Base-by-base conservation (phyloP, 768 basidiomycete species). In the Hygrophoropsis aurantiaca region DNA sequence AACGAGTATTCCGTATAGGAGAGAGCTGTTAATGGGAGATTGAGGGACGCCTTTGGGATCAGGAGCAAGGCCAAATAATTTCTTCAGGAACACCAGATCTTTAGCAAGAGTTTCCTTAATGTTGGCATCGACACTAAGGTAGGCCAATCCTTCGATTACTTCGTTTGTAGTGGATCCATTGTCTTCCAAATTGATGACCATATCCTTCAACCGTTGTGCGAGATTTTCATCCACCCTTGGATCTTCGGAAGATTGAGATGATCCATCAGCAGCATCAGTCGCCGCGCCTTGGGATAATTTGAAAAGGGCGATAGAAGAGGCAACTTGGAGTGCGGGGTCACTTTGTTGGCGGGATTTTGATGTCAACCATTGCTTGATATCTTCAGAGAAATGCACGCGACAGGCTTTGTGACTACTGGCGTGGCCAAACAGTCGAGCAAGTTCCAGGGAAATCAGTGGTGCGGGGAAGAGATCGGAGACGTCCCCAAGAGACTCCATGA, bases 111-210 rank as follows among this genome's bases (percentile, higher is more conserved):
- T 59, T 49, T 87, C 82, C 59, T 90, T 87, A 48, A 87, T 73
- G 2, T 62, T 50, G 1, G 87, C 73, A 53, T 82, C 76, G 40
- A 77, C 69, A 48, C 82, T 89, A 47, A 92, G 78, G 65, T 94
- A 87, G n/a, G 87, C 89, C 41, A 97, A 70, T 0, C 86, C 91
- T 68, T 97, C 94, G 11, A 94, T 73, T 4, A 83, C 84, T 51
- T 92, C 85, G 7, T 73, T 67, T 13, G 80, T 55, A 11, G 79
- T 75, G 18, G 74, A 56, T 5, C 63, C 54, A 25, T 77, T 68
- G 8, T 62, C 65, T 32, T 60, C 63, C 51, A 47, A 51, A 26
- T 70, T 65, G 40, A 77, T 54, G 23, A 85, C 70, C 42, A 87
- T 67, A 11, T 71, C 70, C 53, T 80, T 82, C 74, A 93, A 76